Evolutionary conservation across 768 basidiomycete species (phyloP), one percentile per base, ranked within the genome.

Genomic region (Candolleomyces efflorescens): DNA sequence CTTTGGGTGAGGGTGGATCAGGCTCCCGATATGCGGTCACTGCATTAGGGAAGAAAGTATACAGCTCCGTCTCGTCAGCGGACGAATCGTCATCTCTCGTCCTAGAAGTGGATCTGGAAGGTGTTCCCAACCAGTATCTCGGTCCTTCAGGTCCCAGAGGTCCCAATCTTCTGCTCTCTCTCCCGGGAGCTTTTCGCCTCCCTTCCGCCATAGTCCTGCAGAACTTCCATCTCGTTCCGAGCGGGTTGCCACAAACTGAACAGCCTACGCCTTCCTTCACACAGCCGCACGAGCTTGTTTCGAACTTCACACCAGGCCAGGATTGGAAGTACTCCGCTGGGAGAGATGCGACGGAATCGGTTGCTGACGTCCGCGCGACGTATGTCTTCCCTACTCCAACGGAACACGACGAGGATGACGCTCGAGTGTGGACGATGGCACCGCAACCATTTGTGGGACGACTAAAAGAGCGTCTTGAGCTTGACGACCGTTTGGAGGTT

Each of bases 261-360:
- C 87, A 90, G 18, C 84, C 87, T 10, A 90, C 74, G 5, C 85
- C 86, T 67, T 88, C 85, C 36, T 83, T 78, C 39, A 83, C 67
- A 63, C 87, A 90, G 13, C 87, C 86, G 62, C 87, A 89, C 2
- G 81, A 71, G 60, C 79, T 82, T 59, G 73, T 74, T 56, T 80
- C 72, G 67, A 82, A 79, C 67, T 78, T 78, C 39, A 79, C 76
- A 17, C 78, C 72, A 13, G 75, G 71, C 12, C 71, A 62, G 36
- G 77, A 69, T 61, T 83, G 82, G 66, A 88, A 85, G 68, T 89
- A 89, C 11, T 68, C 69, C 5, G 81, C 63, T 57, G 86, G 82
- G 63, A 90, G 73, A 2, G 75, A 72, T 11, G 85, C 77, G 27
- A 90, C 82, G 15, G 74, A 71, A n/a, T 75, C 74, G 0, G 83